These are phyloP conservation scores for Tetrahymena malaccensis DNA, from an alignment of 73 alveolate species.

Conservation along the genomic window DNA sequence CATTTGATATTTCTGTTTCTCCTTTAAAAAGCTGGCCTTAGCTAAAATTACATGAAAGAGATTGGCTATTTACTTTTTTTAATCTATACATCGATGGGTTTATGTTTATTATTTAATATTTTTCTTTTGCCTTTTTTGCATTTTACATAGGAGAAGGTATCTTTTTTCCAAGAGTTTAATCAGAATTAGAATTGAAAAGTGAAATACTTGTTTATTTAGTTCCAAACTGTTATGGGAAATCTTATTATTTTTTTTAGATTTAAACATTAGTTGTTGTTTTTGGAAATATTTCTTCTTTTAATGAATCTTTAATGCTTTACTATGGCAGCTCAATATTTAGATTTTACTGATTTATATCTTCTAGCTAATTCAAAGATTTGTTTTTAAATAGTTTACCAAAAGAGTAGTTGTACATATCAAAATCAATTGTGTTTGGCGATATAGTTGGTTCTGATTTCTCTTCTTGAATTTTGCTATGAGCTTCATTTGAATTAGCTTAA, in stretches of 20 bases:
- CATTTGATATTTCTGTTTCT: background rate
- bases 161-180: background rate
- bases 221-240: background rate
- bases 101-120: background rate
- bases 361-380: background rate
- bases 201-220: background rate
- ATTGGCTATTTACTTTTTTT: background rate
- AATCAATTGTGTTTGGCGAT: background rate
- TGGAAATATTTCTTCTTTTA: background rate
- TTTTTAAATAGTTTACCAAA: background rate
- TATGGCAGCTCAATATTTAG: background rate
- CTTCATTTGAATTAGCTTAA: background rate
- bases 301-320: background rate
- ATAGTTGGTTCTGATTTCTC: background rate
- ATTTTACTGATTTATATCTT: background rate
- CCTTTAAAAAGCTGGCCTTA: background rate
- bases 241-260: too few relatives aligned
- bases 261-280: background rate
- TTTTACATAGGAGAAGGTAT: background rate
- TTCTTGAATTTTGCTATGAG: background rate
- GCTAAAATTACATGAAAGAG: background rate
- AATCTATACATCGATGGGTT: background rate
- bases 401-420: background rate
- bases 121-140: background rate
- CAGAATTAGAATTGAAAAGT: background rate